phyloP scores from a whole-genome alignment of 352 stramenopile genomes.

The Globisporangium solare region DNA sequence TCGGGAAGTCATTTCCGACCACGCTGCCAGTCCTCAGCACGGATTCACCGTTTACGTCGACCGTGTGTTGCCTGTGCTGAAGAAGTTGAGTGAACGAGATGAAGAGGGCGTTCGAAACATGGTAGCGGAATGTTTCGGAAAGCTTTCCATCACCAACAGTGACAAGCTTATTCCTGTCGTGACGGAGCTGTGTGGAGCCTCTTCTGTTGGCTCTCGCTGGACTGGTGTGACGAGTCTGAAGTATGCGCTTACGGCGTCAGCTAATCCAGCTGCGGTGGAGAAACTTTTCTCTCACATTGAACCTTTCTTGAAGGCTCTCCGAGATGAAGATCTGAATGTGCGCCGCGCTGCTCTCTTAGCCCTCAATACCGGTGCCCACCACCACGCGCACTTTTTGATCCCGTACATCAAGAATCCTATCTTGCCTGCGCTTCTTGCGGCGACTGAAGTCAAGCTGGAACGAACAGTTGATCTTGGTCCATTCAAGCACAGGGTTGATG shows the following conservation, averaged over 20 bases:
- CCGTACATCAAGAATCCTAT: constrained; percentile 84
- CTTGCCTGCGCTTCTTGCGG: constrained; percentile 88
- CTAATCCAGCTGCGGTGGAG: constrained; percentile 30
- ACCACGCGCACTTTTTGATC: constrained; percentile 84
- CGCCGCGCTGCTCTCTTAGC: constrained; percentile 93
- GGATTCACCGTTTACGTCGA: constrained; percentile 74
- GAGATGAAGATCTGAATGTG: constrained; percentile 95
- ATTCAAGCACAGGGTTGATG: constrained; percentile 98
- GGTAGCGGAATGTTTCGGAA: constrained; percentile 96
- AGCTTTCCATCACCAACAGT: constrained; percentile 90
- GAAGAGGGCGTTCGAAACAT: constrained; percentile 97
- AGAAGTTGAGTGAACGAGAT: constrained; percentile 88
- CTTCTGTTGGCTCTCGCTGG: constrained; percentile 69
- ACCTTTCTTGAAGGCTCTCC: constrained; percentile 90
- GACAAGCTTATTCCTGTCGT: constrained; percentile 87
- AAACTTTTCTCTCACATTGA: constrained; percentile 72
- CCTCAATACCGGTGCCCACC: constrained; percentile 95
- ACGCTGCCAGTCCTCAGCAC: constrained; percentile 70
- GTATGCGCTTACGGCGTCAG: constrained; percentile 59
- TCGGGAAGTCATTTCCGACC: constrained; percentile 93
- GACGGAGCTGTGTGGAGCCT: constrained; percentile 65
- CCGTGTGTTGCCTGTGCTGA: constrained; percentile 92
- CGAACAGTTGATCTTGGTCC: constrained; percentile 97
- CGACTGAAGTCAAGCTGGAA: constrained; percentile 93
- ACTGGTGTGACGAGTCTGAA: constrained; percentile 93